Conservation (phyloP, 2,329 filamentous ascomycete species). For the Penicillium sp. region DNA sequence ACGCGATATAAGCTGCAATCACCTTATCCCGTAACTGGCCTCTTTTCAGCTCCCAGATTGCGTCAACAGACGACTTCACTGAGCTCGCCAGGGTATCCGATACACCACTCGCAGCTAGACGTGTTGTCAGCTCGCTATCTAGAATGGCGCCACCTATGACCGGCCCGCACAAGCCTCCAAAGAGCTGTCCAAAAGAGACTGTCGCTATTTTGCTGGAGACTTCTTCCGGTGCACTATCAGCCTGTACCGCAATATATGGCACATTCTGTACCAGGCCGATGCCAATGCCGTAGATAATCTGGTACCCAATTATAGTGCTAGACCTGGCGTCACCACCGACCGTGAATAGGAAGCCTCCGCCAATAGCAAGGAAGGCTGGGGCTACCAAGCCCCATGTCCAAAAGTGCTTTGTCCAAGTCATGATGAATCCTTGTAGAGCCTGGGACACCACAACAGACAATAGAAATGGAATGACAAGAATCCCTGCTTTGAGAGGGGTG, state of each 20-base stretch:
- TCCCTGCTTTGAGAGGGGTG: background rate
- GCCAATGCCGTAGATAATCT: background rate
- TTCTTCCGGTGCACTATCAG: background rate
- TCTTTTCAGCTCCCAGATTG: background rate
- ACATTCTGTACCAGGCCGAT: background rate
- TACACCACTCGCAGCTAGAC: background rate
- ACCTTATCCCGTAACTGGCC: background rate
- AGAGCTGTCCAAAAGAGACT: background rate
- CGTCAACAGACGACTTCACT: background rate
- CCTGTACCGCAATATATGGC: background rate
- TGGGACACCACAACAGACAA: background rate
- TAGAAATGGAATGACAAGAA: background rate
- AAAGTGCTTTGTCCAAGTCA: background rate
- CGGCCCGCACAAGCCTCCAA: background rate
- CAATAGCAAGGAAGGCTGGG: background rate
- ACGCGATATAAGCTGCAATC: background rate
- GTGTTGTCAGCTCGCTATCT: background rate
- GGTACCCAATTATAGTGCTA: background rate
- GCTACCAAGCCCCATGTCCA: background rate
- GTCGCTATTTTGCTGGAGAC: background rate
- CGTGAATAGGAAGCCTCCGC: background rate
- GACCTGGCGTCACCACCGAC: background rate
- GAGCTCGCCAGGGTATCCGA: background rate
- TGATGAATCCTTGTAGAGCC: background rate
- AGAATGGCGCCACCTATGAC: background rate